A percentile compares a stretch with the other conserved stretches of the same genome.
Conservation (phyloP, 306 rosid species). For the Gillenia trifoliata region DNA sequence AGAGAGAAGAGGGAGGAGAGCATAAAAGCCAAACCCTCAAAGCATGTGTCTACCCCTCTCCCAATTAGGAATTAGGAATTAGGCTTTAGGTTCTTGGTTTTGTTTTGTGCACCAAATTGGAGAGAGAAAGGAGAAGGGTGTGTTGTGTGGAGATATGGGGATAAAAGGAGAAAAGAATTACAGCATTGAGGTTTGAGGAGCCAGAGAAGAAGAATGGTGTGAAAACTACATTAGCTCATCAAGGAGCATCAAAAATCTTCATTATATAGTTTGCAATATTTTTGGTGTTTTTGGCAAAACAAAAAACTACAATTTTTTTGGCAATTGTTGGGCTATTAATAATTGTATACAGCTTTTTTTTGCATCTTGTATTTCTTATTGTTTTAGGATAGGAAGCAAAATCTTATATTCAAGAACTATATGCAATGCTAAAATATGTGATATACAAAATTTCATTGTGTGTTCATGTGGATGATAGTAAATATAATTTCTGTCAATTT, state of each 20-base stretch:
- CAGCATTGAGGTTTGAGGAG: conserved; percentile 46
- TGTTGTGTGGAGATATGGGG: conserved; percentile 13
- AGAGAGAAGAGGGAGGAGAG: conserved; percentile 14
- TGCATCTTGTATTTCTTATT: no score
- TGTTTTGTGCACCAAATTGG: conserved; percentile 21
- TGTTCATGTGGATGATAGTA: not conserved
- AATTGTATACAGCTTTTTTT: not conserved
- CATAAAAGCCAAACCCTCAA: conserved; percentile 47
- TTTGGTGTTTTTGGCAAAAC: not conserved
- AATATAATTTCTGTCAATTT: not conserved
- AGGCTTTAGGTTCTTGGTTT: conserved; percentile 7
- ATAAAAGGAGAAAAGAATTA: conserved; percentile 26
- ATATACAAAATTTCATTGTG: not conserved
- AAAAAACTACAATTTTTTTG: not conserved
- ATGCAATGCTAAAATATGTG: not conserved
- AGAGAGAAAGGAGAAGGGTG: conserved; percentile 6
- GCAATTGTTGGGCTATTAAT: not conserved
- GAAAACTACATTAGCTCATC: conserved; percentile 38
- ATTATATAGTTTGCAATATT: not conserved
- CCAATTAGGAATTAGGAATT: not conserved
- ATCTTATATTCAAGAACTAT: not conserved
- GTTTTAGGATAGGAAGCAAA: not conserved
- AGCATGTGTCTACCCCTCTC: conserved; percentile 47
- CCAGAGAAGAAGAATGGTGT: conserved; percentile 35
- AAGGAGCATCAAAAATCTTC: conserved; percentile 3